Evolutionary conservation across 805 yeast genomes (phyloP), one percentile per base, ranked within the genome.

Genomic region (Saccharomycodes ludwigii): DNA sequence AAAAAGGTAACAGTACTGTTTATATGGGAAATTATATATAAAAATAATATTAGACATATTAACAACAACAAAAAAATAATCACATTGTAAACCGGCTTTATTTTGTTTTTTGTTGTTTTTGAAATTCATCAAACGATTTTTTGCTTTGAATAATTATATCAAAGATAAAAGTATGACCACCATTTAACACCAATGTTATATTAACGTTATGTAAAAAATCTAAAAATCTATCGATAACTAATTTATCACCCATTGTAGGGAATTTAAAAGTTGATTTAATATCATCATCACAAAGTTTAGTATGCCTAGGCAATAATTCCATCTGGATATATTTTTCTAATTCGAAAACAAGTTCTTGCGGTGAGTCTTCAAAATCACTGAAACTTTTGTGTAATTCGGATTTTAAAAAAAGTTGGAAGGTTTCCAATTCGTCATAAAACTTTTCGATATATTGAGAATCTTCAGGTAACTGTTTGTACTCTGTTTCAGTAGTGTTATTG

Each of bases 91-190:
- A n/a, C n/a, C n/a, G n/a, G n/a, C n/a, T n/a, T n/a, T n/a, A n/a
- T n/a, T n/a, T n/a, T n/a, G n/a, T n/a, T 24, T 24, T 24, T 14
- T 32, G 27, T 13, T 30, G 30, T 34, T 43, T 46, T 33, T 66
- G 69, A 36, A 66, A 58, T 15, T 46, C 46, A 29, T 68, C 69
- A 42, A 70, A 70, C 8, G 59, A 57, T 35, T 51, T 46, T 33
- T 68, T 69, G 38, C 68, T 70, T 31, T 68, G 65, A 14, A 71
- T 44, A 25, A 76, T 45, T 1, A 76, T 58, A 43, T 76, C 84
- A 43, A 76, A 61, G 9, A 71, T 61, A 32, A 67, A 68, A 2
- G 76, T 59, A 41, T 72, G 67, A 1, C 76, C 77, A 12, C 78
- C 76, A 42, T 76, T 76, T 21, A 69, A 41, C 12, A 54, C 50